phyloP scores from a whole-genome alignment of 2,329 filamentous ascomycete species.

The Biscogniauxia sp. region DNA sequence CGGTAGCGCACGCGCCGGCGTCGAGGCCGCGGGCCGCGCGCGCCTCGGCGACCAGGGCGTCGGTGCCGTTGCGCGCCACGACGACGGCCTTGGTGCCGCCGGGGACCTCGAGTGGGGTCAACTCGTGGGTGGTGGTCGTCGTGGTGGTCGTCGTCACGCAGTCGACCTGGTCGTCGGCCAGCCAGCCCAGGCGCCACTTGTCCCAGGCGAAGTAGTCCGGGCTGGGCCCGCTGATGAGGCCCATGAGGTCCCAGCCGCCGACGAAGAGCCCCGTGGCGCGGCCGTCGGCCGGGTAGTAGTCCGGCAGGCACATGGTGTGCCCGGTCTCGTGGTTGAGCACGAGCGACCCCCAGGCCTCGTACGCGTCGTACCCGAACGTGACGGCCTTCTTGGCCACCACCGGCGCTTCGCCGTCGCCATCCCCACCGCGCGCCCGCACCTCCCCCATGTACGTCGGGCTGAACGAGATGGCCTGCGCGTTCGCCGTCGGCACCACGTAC shows the following conservation, averaged over 20 bases:
- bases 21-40: constrained; percentile 28
- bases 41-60: constrained; percentile 33
- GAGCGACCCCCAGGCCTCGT: constrained; percentile 32
- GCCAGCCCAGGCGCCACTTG: constrained; percentile 39
- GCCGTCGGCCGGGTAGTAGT: constrained; percentile 34
- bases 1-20: constrained; percentile 26
- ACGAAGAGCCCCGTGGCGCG: constrained; percentile 30
- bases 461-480: constrained; percentile 27
- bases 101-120: constrained; percentile 20
- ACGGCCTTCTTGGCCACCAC: constrained; percentile 29
- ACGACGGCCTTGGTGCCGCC: constrained; percentile 30
- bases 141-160: constrained; percentile 28
- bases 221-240: constrained; percentile 32
- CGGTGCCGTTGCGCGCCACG: constrained; percentile 22
- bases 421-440: constrained; percentile 23
- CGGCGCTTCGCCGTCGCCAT: constrained; percentile 18
- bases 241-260: constrained; percentile 39
- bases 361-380: constrained; percentile 34
- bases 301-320: constrained; percentile 38
- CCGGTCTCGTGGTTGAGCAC: constrained; percentile 39
- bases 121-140: constrained; percentile 25
- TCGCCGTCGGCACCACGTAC: constrained; percentile 29
- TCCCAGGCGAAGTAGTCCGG: constrained; percentile 40
- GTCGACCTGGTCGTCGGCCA: constrained; percentile 33
- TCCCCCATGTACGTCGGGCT: constrained; percentile 26